A percentile compares a stretch with the other conserved stretches of the same genome.
phyloP scores from a whole-genome alignment of 495 filamentous ascomycete species.

The Penicillium flavigenum region DNA sequence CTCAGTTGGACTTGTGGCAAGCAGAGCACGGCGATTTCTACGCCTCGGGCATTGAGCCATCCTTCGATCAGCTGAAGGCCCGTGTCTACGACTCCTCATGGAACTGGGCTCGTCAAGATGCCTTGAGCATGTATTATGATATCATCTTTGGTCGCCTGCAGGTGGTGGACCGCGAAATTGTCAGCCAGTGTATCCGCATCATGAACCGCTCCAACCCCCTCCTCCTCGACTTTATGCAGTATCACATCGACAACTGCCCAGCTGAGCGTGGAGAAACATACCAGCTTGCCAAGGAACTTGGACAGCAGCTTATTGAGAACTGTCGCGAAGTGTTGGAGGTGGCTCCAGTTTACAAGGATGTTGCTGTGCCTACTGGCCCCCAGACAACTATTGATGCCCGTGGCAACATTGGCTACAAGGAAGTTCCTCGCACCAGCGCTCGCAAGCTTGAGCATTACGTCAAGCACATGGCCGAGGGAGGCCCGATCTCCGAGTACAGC shows the following conservation, averaged over 20 bases:
- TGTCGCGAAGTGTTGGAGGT: slow-evolving; percentile 85
- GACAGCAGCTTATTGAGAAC: slow-evolving; percentile 92
- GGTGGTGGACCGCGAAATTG: slow-evolving; percentile 94
- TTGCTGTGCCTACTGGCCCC: slow-evolving; percentile 86
- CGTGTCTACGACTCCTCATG: slow-evolving; percentile 97
- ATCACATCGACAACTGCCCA: slow-evolving; percentile 98
- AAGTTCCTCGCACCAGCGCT: slow-evolving; percentile 82
- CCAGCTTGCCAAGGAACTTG: slow-evolving; percentile 92
- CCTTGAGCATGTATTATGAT: slow-evolving; percentile 97
- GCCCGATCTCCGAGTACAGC: slow-evolving; percentile 97
- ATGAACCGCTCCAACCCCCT: slow-evolving; percentile 98
- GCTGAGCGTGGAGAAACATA: slow-evolving; percentile 97
- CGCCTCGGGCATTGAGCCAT: slow-evolving; percentile 87
- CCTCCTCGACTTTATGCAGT: slow-evolving; percentile 98
- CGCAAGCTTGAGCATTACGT: slow-evolving; percentile 99
- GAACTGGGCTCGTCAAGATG: slow-evolving; percentile 99
- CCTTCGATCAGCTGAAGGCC: slow-evolving; percentile 90
- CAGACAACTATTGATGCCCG: slow-evolving; percentile 85
- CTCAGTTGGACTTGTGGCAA: slow-evolving; percentile 92
- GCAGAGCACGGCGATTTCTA: slow-evolving; percentile 96
- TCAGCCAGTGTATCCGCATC: slow-evolving; percentile 95
- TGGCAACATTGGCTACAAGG: slow-evolving; percentile 85
- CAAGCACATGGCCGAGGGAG: slow-evolving; percentile 96
- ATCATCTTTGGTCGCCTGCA: slow-evolving; percentile 95
- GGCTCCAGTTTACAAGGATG: slow-evolving; percentile 92